Base-by-base conservation (phyloP, 768 basidiomycete species). In the Crepidotus variabilis region DNA sequence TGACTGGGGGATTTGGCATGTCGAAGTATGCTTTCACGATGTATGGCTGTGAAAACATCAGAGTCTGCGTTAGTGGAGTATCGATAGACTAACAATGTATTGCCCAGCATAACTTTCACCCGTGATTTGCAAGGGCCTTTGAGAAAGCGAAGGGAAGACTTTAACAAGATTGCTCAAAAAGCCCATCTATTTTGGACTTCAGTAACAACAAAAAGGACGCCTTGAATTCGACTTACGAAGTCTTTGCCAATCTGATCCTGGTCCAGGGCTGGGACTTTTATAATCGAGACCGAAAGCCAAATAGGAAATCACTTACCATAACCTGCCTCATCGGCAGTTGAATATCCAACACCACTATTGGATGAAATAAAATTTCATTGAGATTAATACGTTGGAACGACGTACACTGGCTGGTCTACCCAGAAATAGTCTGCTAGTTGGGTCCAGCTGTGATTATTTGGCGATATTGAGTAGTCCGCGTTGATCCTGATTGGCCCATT, bases 61-160 rank as follows among this genome's bases (percentile, higher is more conserved):
- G 36, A 56, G 33, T 22, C 33, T 22, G 16, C 23, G 23, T 20
- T 22, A 54, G 34, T 47, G n/a, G 48, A 49, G 51, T 39, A n/a
- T 43, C 8, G 5, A 43, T 16, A 32, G 18, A 65, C 82, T 61
- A 56, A 84, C 83, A 52, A 90, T 88, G 61, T 86, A 89, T 57
- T 78, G 78, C 23, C 89, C 89, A 16, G 89, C 82, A 67, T 90
- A 90, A 62, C 85, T 87, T 69, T 90, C 89, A 4, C 89, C 89
- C 0, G 81, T 83, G 36, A 91, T 64, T 66, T 85, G 72, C 35
- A 90, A 76, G 14, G 89, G 89, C 23, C 89, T 82, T 1, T 72
- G 81, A 14, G 81, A 80, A 20, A 90, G 75, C 61, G 77, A 76
- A 16, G 89, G 89, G 69, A 91, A 91, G 9, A 90, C 83, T 61